A percentile compares a stretch with the other conserved stretches of the same genome.
phyloP scores from a whole-genome alignment of 495 filamentous ascomycete genomes.

The Aspergillus mulundensis region DNA sequence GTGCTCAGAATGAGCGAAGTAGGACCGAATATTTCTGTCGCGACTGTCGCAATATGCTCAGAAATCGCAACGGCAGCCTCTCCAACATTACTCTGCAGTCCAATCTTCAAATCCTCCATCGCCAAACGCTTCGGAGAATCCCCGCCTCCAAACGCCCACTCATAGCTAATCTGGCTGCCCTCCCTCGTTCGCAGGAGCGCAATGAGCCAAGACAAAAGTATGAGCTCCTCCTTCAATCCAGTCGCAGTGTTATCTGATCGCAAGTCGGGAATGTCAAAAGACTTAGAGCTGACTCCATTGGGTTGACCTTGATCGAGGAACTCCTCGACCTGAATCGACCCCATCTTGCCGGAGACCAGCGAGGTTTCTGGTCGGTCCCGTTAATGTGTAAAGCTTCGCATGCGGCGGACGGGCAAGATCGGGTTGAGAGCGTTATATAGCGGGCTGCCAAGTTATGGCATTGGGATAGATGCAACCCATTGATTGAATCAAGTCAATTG shows the following conservation, averaged over 20 bases:
- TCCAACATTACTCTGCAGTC: slow-evolving; percentile 22
- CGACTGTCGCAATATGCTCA: slow-evolving; percentile 16
- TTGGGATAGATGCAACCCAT: background rate
- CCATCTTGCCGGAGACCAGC: slow-evolving; percentile 20
- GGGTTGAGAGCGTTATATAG: slow-evolving; percentile 3
- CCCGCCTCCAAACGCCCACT: slow-evolving; percentile 32
- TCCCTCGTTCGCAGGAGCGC: slow-evolving; percentile 37
- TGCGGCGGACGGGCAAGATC: background rate
- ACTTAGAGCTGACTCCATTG: slow-evolving; percentile 10
- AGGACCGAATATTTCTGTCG: background rate
- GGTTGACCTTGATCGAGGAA: slow-evolving; percentile 1
- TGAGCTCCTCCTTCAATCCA: slow-evolving; percentile 34
- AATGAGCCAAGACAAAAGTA: slow-evolving; percentile 44
- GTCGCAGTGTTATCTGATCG: slow-evolving; percentile 19
- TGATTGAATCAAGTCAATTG: background rate
- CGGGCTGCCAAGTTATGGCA: slow-evolving; percentile 1
- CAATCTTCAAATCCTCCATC: slow-evolving; percentile 23
- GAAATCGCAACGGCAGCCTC: slow-evolving; percentile 19
- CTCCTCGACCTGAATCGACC: slow-evolving; percentile 22
- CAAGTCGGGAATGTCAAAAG: slow-evolving; percentile 21
- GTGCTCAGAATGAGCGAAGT: slow-evolving; percentile 32
- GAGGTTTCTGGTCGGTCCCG: background rate
- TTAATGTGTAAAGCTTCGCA: background rate
- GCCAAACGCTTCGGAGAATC: slow-evolving; percentile 10
- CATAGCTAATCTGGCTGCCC: slow-evolving; percentile 31